Conservation (phyloP, 2,329 filamentous ascomycete genomes). For the Trichophyton schoenleinii region DNA sequence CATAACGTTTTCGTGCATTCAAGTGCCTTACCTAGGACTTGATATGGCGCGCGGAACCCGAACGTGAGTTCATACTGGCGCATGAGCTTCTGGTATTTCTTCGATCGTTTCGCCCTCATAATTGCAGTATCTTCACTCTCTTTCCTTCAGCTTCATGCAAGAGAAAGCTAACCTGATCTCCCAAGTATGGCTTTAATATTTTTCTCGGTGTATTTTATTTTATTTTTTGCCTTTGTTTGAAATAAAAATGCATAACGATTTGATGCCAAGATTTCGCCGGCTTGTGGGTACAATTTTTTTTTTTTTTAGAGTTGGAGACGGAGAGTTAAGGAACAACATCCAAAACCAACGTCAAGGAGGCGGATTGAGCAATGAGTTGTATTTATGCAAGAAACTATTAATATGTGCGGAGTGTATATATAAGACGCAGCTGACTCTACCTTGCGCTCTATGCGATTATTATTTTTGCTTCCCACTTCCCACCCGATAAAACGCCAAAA, state of each 20-base stretch:
- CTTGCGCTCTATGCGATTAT: background rate
- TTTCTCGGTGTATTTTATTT: background rate
- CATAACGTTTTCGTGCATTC: background rate
- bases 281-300: background rate
- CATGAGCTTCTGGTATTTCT: constrained; percentile 84
- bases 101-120: constrained; percentile 57
- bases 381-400: background rate
- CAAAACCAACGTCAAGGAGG: too few species aligned
- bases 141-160: background rate
- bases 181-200: too few species aligned
- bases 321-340: background rate
- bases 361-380: background rate
- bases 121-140: constrained; percentile 21
- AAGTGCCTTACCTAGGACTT: constrained; percentile 55
- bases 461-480: background rate
- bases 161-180: background rate
- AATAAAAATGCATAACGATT: background rate
- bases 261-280: background rate
- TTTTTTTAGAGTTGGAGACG: background rate
- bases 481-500: background rate
- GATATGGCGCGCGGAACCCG: constrained; percentile 86
- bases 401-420: background rate
- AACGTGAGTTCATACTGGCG: constrained; percentile 78
- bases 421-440: background rate
- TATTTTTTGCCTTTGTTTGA: background rate